Evolutionary conservation across 192 early-diverging fungal species (phyloP), one percentile per base, ranked within the genome.

Genomic region (Entomortierella chlamydospora): DNA sequence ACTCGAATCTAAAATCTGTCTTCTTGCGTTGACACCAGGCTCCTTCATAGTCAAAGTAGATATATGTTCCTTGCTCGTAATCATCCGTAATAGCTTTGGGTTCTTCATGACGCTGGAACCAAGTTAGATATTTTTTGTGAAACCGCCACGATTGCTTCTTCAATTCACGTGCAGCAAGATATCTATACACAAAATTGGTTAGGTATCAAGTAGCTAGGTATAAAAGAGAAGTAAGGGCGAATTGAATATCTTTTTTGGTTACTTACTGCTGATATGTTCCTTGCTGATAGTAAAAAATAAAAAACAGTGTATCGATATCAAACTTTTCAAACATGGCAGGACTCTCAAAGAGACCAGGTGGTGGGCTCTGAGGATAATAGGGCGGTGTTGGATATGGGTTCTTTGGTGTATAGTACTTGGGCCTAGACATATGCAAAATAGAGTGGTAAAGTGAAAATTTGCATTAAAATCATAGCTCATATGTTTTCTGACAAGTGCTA

Each of bases 71-170:
- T 79, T 95, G 93, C 83, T 99, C 98, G 85, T 94, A 99, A 70
- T 97, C 94, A 68, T 98, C 96, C 20, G 95, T 99, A 54, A 98
- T 97, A 15, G 90, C 90, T 80, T 92, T 93, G 47, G 98, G 98
- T 83, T 99, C 96, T 69, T 98, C 96, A 76, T 94, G 95, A 20
- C 98, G 91, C 83, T 99, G 98, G 86, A 99, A 99, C 98, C 98
- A 99, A 53, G 98, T 98, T 57, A 93, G 82, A 68, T 96, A 98
- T 87, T 98, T 96, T 87, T 97, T 99, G 82, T 99, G 98, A 83
- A 98, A 99, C 50, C 98, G 88, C 98, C 98, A 99, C 28, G 93
- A 94, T 64, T 98, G 97, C 70, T 94, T 92, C 78, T 98, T 98
- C 53, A 99, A 85, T 82, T 99, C 98, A 49, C 93, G 86, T 22